Evolutionary conservation across 75 land plant genomes (phyloP), one percentile per base, ranked within the genome.

Genomic region (Pinus taeda): DNA sequence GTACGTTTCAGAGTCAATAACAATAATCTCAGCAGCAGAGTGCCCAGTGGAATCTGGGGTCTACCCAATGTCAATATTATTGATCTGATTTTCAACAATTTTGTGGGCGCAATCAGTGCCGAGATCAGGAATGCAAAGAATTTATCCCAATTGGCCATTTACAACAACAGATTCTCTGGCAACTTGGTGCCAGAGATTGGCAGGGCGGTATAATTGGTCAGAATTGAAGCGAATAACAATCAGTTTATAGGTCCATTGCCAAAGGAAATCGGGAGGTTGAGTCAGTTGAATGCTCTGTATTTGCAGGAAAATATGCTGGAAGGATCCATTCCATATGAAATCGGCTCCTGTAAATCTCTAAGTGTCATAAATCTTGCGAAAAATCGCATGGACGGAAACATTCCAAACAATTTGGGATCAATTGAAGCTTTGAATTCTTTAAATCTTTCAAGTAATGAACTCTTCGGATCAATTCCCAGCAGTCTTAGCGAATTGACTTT

Each of bases 401-500:
- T 96, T 63, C 98, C 98, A 15, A 67, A 79, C 2, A 76, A 85
- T 22, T 56, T 96, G 15, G 94, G 91, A 13, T 67, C 55, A 2
- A 78, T 93, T 15, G 81, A 20, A 57, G 71, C 33, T 9, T 85
- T 96, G 4, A 90, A 83, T 30, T 83, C 78, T 11, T 57, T 96
- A 56, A 86, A 93, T 60, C 77, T 96, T 56, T 88, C 96, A 15
- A 57, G 65, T 15, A 95, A 95, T 77, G 39, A 78, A 11, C 89
- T 95, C 73, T 76, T 87, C 3, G 98, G 98, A 7, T 53, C 65
- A 57, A 86, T 95, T 36, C 98, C 98, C 36, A 58, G n/a, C 26
- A 90, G 66, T 67, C 82, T 93, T 66, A 76, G 90, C 12, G 73
- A 79, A 2, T 65, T 90, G 58, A 80, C 77, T 55, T 80, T 92